phyloP scores from a whole-genome alignment of 1,139 yeast genomes.

The Neolecta irregularis region DNA sequence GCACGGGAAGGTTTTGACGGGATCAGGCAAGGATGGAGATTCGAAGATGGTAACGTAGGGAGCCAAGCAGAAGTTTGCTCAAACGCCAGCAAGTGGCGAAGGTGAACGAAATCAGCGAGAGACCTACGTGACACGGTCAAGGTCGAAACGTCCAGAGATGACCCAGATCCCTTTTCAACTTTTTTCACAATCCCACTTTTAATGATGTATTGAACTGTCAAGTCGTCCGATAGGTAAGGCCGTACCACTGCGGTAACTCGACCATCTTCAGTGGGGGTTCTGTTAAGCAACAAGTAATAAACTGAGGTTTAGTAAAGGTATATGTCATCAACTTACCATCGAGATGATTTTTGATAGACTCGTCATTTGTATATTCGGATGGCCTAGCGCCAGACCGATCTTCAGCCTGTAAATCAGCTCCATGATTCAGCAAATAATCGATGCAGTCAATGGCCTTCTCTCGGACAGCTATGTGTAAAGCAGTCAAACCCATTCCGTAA shows the following conservation, averaged over 20 bases:
- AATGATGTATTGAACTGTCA: slow-evolving; percentile 21
- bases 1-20: slow-evolving; percentile 24
- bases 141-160: slow-evolving; percentile 6
- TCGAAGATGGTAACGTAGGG: slow-evolving; percentile 21
- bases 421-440: neutral
- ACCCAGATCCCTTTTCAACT: slow-evolving; percentile 11
- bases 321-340: slow-evolving; percentile 25
- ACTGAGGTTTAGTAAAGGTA: slow-evolving; percentile 23
- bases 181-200: slow-evolving; percentile 14
- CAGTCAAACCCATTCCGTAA: slow-evolving; percentile 24
- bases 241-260: slow-evolving; percentile 20
- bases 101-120: slow-evolving; percentile 29
- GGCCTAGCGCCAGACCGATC: slow-evolving; percentile 16
- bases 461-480: slow-evolving; percentile 11
- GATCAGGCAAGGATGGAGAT: slow-evolving; percentile 24
- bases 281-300: slow-evolving; percentile 18
- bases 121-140: slow-evolving; percentile 23
- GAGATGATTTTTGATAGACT: slow-evolving; percentile 31
- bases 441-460: slow-evolving; percentile 3
- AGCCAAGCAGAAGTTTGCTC: slow-evolving; percentile 27
- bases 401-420: slow-evolving; percentile 1
- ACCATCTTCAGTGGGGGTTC: slow-evolving; percentile 16
- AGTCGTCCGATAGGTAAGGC: slow-evolving; percentile 19
- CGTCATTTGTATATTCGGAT: slow-evolving; percentile 37
- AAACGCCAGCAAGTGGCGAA: slow-evolving; percentile 25